These are phyloP conservation scores for Capronia americana DNA, from an alignment of 2,329 filamentous ascomycete species.

Conservation along the genomic window DNA sequence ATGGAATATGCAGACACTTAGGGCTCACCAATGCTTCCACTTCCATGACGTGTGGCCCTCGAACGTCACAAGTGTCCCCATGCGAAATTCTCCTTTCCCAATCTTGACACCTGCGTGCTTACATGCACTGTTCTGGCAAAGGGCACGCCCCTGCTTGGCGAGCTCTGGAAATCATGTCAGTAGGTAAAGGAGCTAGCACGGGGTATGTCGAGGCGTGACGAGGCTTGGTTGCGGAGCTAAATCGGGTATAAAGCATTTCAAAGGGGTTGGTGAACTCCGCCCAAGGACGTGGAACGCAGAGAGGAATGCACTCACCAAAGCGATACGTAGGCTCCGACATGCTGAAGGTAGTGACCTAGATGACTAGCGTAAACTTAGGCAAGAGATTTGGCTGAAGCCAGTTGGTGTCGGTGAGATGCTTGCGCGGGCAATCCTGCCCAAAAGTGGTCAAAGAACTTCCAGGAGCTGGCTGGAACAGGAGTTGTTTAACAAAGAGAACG, in stretches of 20 bases:
- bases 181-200: not conserved
- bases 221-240: not conserved
- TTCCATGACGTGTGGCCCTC: slow-evolving; percentile 67
- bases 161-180: slow-evolving; percentile 62
- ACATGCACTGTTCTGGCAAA: slow-evolving; percentile 75
- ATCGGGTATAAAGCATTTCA: not conserved
- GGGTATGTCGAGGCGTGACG: not conserved
- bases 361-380: not conserved
- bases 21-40: slow-evolving; percentile 84
- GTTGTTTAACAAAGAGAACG: not conserved
- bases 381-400: not conserved
- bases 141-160: slow-evolving; percentile 73
- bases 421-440: not conserved
- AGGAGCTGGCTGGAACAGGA: not conserved
- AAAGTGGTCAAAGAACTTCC: not conserved
- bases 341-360: not conserved
- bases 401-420: not conserved
- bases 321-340: slow-evolving; percentile 33
- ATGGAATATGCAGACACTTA: not conserved
- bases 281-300: not conserved
- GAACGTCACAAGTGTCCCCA: slow-evolving; percentile 74
- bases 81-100: slow-evolving; percentile 76
- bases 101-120: slow-evolving; percentile 75
- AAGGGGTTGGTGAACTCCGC: not conserved
- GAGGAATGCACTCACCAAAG: slow-evolving; percentile 26